Percentiles rank a stretch among this genome's conserved stretches.
phyloP scores from a whole-genome alignment of 2,329 filamentous ascomycete genomes.

The Colletotrichum gigasporum region DNA sequence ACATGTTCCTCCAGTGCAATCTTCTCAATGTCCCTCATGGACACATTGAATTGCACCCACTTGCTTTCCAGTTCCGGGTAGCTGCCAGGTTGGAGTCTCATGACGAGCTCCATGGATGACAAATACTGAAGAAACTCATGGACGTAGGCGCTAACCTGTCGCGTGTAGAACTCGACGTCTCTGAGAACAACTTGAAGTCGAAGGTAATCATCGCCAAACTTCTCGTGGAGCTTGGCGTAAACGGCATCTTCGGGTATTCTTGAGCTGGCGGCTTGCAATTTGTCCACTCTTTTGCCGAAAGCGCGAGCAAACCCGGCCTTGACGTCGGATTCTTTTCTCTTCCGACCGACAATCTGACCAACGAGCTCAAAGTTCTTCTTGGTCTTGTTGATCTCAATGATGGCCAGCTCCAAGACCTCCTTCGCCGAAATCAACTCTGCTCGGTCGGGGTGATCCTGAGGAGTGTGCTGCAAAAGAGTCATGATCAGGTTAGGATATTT shows the following conservation, averaged over 20 bases:
- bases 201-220: constrained; percentile 91
- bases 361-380: constrained; percentile 96
- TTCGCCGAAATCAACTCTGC: constrained; percentile 66
- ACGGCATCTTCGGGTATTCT: constrained; percentile 79
- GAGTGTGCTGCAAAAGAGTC: constrained; percentile 82
- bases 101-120: constrained; percentile 83
- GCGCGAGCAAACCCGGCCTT: constrained; percentile 86
- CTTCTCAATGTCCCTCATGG: constrained; percentile 85
- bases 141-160: constrained; percentile 82
- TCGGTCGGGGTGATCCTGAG: constrained; percentile 84
- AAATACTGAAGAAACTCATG: constrained; percentile 84
- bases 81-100: constrained; percentile 75
- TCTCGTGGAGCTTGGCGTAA: constrained; percentile 84
- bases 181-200: constrained; percentile 91
- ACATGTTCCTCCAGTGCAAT: constrained; percentile 87
- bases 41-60: constrained; percentile 90
- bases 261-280: constrained; percentile 73
- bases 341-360: constrained; percentile 85
- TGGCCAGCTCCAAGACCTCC: constrained; percentile 68
- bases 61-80: constrained; percentile 91
- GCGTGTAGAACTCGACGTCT: constrained; percentile 92
- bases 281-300: constrained; percentile 89
- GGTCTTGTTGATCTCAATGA: constrained; percentile 90
- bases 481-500: constrained; percentile 92
- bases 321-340: constrained; percentile 89